Base-by-base conservation (phyloP, 495 filamentous ascomycete species). In the Penicillium pancosmium region DNA sequence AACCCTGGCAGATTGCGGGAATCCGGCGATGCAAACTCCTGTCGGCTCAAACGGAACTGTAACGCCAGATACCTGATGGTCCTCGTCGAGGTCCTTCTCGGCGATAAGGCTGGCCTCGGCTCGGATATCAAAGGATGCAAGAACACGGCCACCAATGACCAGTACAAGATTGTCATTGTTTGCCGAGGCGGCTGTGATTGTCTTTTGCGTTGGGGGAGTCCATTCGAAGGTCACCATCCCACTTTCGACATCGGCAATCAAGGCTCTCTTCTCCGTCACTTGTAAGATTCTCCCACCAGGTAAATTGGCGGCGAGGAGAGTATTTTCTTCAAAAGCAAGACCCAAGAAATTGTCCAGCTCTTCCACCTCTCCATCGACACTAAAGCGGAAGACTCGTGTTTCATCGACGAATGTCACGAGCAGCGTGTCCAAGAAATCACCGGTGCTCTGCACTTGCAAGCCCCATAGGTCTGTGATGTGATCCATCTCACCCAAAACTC, bases 1-100 rank as follows among this genome's bases (percentile, higher is more conserved):
- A 41, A 97, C 82, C 2, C 80, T 78, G 5, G 91, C 87, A 25
- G 84, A 86, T 52, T 88, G 86, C 81, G 93, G 97, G 71, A 95
- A 96, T 3, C 91, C 93, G 33, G 90, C 84, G 36, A 95, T 86
- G 56, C 86, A 92, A 38, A 84, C 74, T 31, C 59, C 78, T 40
- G 79, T 60, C 8, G 73, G 72, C 19, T 74, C 69, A 3, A 71
- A 63, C 4, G 85, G 82, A 9, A 91, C 78, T 50, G 92, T 88
- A 16, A 98, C 73, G 63, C 93, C 96, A 3, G 93, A 89, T 11
- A 98, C 82, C 69, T 98, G 92, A 56, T 87, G 84, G 50, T 86
- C 80, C 13, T 80, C 73, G 10, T 79, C 76, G 52, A 91, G 82
- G 27, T 83, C 71, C 67, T 88, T 85, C 60, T 84, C 64, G n/a